Evolutionary conservation across 768 basidiomycete genomes (phyloP).

Genomic region (Mycena chlorophos): DNA sequence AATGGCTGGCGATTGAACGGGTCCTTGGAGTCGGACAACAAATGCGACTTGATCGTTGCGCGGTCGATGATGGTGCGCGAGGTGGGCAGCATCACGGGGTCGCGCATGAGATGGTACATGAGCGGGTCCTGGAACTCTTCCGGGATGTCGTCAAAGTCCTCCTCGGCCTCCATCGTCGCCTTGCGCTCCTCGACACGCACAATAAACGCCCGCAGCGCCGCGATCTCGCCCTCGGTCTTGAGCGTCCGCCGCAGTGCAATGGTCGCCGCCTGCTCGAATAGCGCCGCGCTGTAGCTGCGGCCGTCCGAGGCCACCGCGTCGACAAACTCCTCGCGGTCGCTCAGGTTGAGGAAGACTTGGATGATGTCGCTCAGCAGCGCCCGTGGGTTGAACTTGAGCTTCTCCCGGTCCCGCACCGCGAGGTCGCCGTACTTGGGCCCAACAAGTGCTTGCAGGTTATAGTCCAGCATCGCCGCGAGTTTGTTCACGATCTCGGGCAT

Average conservation of each 20-base stretch:
- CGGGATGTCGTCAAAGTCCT: constrained; percentile 89
- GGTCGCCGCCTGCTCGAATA: constrained; percentile 78
- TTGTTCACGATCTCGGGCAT: constrained; percentile 94
- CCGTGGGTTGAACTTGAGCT: constrained; percentile 86
- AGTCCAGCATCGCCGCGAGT: constrained; percentile 94
- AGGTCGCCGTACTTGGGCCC: constrained; percentile 89
- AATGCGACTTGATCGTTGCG: constrained; percentile 90
- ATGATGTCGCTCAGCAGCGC: constrained; percentile 82
- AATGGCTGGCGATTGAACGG: constrained; percentile 94
- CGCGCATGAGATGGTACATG: constrained; percentile 91
- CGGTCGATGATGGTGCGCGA: constrained; percentile 81
- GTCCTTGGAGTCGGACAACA: constrained; percentile 88
- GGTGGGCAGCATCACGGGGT: constrained; percentile 88
- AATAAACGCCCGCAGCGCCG: constrained; percentile 67
- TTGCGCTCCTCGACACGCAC: constrained; percentile 82
- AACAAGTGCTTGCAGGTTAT: constrained; percentile 85
- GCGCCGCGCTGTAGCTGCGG: constrained; percentile 79
- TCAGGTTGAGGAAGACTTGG: constrained; percentile 87
- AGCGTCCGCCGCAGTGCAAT: constrained; percentile 62
- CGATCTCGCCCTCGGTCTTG: constrained; percentile 78
- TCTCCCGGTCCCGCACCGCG: constrained; percentile 80
- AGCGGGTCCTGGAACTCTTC: constrained; percentile 94
- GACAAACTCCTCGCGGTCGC: constrained; percentile 75
- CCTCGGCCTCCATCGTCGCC: constrained; percentile 80
- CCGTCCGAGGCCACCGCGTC: constrained; percentile 91